These are phyloP conservation scores for Petrea volubilis DNA, from an alignment of 257 asterid species.

Conservation along the genomic window DNA sequence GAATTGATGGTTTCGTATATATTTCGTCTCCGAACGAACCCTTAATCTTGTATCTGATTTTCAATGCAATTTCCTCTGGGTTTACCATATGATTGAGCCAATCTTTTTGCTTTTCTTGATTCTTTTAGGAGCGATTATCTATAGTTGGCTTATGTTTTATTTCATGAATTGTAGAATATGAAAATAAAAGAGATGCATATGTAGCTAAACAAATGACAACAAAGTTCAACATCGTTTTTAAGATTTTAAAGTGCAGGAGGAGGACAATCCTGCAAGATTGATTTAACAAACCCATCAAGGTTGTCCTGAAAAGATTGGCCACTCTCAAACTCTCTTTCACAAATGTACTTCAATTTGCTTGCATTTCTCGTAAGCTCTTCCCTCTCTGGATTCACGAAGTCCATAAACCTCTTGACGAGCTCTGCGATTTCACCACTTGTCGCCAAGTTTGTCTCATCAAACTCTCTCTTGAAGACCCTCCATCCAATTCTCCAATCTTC, in stretches of 20 bases:
- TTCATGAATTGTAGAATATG: not conserved
- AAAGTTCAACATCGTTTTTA: no score
- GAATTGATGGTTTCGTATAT: conserved; percentile 20
- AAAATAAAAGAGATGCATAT: no score
- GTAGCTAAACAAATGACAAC: no score
- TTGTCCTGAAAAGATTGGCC: conserved; percentile 36
- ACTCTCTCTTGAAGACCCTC: no score
- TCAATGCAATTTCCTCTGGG: conserved; percentile 24
- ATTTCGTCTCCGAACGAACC: conserved; percentile 19
- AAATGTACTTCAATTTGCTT: conserved; percentile 27
- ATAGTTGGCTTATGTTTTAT: not conserved
- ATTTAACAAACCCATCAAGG: conserved; percentile 30
- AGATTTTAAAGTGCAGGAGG: no score
- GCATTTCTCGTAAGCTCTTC: conserved; percentile 44
- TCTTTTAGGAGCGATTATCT: not conserved
- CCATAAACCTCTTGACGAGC: conserved; percentile 44
- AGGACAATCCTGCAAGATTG: not conserved
- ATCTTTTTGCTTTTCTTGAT: not conserved
- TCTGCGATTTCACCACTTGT: conserved; percentile 29
- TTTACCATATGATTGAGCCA: not conserved
- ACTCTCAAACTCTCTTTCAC: conserved; percentile 36
- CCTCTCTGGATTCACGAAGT: conserved; percentile 41
- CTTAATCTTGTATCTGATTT: conserved; percentile 24
- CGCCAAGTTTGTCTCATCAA: conserved; percentile 24
- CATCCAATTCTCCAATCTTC: conserved; percentile 58